Conservation (phyloP, 352 stramenopile species). For the Globisporangium rhizosaccharum region DNA sequence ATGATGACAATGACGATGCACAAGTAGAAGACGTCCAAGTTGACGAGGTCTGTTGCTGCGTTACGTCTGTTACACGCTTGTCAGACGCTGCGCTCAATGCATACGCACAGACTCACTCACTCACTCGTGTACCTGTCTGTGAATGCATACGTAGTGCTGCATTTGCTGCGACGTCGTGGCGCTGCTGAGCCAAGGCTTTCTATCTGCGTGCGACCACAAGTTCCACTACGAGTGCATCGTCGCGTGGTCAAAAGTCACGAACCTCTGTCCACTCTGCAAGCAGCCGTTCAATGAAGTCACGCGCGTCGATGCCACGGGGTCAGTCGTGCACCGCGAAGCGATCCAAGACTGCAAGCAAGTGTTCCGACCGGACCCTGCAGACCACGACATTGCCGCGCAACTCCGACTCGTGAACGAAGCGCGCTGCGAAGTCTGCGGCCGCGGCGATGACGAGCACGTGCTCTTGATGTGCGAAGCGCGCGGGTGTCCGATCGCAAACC, state of each 20-base stretch:
- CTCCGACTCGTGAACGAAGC: slow-evolving; percentile 66
- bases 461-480: slow-evolving; percentile 71
- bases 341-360: slow-evolving; percentile 58
- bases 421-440: slow-evolving; percentile 63
- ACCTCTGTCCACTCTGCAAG: slow-evolving; percentile 82
- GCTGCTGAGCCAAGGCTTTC: slow-evolving; percentile 40
- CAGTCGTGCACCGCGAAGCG: slow-evolving; percentile 25
- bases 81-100: background rate
- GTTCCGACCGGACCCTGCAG: slow-evolving; percentile 47
- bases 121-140: background rate
- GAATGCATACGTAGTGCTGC: slow-evolving; percentile 41
- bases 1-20: slow-evolving; percentile 17
- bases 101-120: slow-evolving; percentile 7
- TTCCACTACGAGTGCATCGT: slow-evolving; percentile 86
- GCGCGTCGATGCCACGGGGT: slow-evolving; percentile 30
- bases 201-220: slow-evolving; percentile 63
- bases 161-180: slow-evolving; percentile 77
- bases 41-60: slow-evolving; percentile 23
- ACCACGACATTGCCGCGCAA: slow-evolving; percentile 65
- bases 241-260: slow-evolving; percentile 77
- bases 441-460: slow-evolving; percentile 75
- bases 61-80: background rate
- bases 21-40: slow-evolving; percentile 26
- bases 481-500: slow-evolving; percentile 50
- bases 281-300: slow-evolving; percentile 57